phyloP scores from a whole-genome alignment of 2,329 filamentous ascomycete genomes.

The Xylaria sp. region DNA sequence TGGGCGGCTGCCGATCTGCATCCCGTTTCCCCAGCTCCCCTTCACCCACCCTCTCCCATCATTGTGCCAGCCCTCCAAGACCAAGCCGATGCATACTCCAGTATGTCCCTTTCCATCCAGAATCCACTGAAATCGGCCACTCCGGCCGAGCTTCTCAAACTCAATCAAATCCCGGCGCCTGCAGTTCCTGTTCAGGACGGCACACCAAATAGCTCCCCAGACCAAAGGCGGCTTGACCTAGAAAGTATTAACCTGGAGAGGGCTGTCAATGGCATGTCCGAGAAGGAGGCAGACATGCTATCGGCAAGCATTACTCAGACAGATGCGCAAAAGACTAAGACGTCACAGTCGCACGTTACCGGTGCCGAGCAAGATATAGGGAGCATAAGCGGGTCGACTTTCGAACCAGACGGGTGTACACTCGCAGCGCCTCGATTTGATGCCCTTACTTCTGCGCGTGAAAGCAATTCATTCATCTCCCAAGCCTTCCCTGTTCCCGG shows the following conservation, averaged over 20 bases:
- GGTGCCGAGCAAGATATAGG: conserved; percentile 56
- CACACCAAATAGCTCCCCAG: neutral
- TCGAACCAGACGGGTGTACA: conserved; percentile 39
- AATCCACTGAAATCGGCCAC: conserved; percentile 43
- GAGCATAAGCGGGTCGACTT: conserved; percentile 48
- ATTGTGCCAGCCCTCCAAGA: conserved; percentile 64
- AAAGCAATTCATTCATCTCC: conserved; percentile 30
- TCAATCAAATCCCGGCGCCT: conserved; percentile 21
- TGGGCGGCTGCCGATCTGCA: conserved; percentile 65
- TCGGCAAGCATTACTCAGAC: conserved; percentile 57
- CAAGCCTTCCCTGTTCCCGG: conserved; percentile 45
- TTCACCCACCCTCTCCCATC: conserved; percentile 59
- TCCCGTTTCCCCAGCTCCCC: conserved; percentile 62
- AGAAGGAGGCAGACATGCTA: conserved; percentile 36
- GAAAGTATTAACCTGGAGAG: conserved; percentile 31
- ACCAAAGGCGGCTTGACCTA: conserved; percentile 7
- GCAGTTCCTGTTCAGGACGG: conserved; percentile 18
- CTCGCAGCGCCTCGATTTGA: conserved; percentile 37
- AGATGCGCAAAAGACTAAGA: conserved; percentile 64
- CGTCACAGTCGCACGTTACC: conserved; percentile 55
- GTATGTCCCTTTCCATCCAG: conserved; percentile 52
- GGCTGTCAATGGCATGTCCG: conserved; percentile 38
- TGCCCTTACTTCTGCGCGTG: conserved; percentile 37
- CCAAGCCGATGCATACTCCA: conserved; percentile 63
- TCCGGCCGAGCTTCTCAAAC: conserved; percentile 8